These are phyloP conservation scores for Beta macrorhiza DNA, from an alignment of 179 eudicot species.

Conservation along the genomic window DNA sequence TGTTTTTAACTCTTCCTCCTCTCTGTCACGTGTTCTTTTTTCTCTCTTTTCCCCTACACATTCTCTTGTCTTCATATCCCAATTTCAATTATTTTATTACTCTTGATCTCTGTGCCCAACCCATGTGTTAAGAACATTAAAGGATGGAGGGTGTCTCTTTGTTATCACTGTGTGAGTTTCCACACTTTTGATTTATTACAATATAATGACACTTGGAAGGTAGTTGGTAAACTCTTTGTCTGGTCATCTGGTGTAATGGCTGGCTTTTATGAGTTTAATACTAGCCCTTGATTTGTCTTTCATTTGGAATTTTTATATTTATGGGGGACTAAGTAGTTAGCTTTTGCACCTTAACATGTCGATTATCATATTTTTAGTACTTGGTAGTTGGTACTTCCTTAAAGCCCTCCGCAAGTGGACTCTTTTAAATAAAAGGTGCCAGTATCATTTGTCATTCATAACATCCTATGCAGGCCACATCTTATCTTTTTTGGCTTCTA, in stretches of 20 bases:
- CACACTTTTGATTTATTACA: too few relatives aligned
- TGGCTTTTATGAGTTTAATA: background rate
- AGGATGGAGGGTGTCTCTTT: too few relatives aligned
- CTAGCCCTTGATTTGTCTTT: background rate
- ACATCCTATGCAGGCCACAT: background rate
- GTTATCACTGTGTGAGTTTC: too few relatives aligned
- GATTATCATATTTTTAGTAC: background rate
- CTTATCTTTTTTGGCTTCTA: background rate
- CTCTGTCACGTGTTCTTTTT: too few relatives aligned
- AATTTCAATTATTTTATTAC: too few relatives aligned
- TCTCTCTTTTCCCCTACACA: too few relatives aligned
- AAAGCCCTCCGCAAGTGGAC: background rate
- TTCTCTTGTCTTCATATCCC: too few relatives aligned
- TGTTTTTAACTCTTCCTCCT: too few relatives aligned
- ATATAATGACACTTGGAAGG: too few relatives aligned
- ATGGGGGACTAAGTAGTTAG: background rate
- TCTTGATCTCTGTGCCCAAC: too few relatives aligned
- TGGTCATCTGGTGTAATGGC: background rate
- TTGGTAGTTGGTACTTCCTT: background rate
- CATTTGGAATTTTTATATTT: background rate
- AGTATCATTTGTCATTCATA: background rate
- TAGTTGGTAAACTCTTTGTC: background rate
- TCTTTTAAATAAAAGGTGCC: background rate
- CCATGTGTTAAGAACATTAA: too few relatives aligned
- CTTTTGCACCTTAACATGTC: conserved; percentile 6